These are phyloP conservation scores for Diatrype stigma DNA, from an alignment of 2,329 filamentous ascomycete species.

Conservation along the genomic window DNA sequence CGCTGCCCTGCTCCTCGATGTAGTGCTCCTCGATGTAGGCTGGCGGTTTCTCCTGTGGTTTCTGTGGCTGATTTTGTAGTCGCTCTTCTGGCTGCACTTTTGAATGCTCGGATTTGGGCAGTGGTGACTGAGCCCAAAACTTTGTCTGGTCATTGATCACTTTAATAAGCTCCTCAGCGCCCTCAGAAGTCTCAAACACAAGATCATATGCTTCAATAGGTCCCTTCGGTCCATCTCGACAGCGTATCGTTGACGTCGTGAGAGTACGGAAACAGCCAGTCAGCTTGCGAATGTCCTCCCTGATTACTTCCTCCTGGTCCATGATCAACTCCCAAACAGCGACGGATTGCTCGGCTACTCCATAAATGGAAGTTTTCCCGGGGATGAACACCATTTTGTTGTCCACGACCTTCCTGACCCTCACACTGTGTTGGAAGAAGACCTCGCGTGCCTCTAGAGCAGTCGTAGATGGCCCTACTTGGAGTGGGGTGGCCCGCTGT, in stretches of 20 bases:
- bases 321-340: conserved; percentile 13
- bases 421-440: not conserved
- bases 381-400: not conserved
- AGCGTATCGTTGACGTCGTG: conserved; percentile 5
- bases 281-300: conserved; percentile 15
- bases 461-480: not conserved
- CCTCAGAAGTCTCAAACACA: conserved; percentile 5
- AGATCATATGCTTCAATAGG: conserved; percentile 3
- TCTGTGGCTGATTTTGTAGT: too few species aligned
- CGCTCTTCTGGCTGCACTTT: too few species aligned
- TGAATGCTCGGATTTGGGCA: too few species aligned
- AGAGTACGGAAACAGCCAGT: conserved; percentile 4
- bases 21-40: too few species aligned
- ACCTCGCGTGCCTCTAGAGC: not conserved
- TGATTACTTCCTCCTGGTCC: conserved; percentile 1
- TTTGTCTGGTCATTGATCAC: conserved; percentile 3
- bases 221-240: not conserved
- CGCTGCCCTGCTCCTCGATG: too few species aligned
- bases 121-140: too few species aligned
- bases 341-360: conserved; percentile 1
- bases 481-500: too few species aligned
- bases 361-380: conserved; percentile 11
- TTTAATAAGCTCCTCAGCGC: conserved; percentile 4
- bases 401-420: not conserved
- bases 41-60: too few species aligned